Base-by-base conservation (phyloP, 2,329 filamentous ascomycete species). In the Colletotrichum nymphaeae region DNA sequence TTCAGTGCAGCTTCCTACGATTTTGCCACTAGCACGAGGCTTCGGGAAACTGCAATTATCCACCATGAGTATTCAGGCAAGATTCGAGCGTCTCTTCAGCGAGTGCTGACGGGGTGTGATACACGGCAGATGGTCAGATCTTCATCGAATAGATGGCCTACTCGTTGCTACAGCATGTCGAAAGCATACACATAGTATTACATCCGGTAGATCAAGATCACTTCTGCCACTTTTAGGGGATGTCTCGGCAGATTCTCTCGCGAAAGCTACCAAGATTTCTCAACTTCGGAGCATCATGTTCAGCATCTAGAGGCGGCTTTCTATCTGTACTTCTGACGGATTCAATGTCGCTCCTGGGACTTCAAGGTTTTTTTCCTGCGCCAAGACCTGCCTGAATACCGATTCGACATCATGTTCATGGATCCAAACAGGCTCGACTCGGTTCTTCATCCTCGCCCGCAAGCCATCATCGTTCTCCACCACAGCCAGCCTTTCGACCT, bases 361-460 rank as follows among this genome's bases (percentile, higher is more conserved):
- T 2, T 24, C 3, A 16, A 12, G 5, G 1, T 14, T 35, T 66
- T 14, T 3, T 30, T 52, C 60, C 30, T 71, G 68, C 4, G 56
- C 62, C 63, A 74, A 14, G 6, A 67, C 35, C 58, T 67, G 63
- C 30, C 26, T 53, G 42, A 85, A 86, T 12, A 82, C 79, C 11
- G 75, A 75, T 64, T 83, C 79, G 9, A 87, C 85, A 76, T 87
- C 84, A 76, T 88, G 85, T 74, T 87, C 85, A 24, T 84, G 83
- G 35, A 88, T 80, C 86, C 85, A 87, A 19, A 76, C 79, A 5
- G 82, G 81, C 67, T 86, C 80, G 2, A 79, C 78, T 5, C 85
- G 78, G 24, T 75, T 80, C 28, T 73, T 78, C 75, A 86, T 81
- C 65, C 82, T 78, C 1, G 75, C 52, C 57, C 81, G 75, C 52